phyloP scores from a whole-genome alignment of 108 stramenopile species.

The Conticribra weissflogii region DNA sequence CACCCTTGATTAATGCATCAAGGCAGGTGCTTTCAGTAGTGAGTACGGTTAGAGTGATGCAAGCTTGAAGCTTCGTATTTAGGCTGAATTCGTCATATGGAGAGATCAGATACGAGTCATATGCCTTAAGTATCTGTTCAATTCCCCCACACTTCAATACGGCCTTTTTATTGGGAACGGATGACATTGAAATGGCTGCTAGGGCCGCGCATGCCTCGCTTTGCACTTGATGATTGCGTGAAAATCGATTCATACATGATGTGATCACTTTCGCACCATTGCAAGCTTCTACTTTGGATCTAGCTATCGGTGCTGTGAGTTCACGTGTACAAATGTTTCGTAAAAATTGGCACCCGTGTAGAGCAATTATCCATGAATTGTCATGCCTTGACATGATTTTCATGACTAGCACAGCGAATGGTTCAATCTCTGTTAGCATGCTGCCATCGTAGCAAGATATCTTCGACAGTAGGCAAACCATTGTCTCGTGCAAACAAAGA shows the following conservation, averaged over 20 bases:
- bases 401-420: constrained; percentile 3
- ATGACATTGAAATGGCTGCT: constrained; percentile 4
- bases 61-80: constrained; percentile 24
- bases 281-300: constrained; percentile 2
- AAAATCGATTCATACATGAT: constrained; percentile 16
- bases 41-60: neutral
- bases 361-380: constrained; percentile 25
- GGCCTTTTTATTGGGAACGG: constrained; percentile 14
- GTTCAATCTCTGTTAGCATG: neutral
- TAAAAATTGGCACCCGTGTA: constrained; percentile 24
- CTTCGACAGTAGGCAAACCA: constrained; percentile 16
- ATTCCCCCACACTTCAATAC: constrained; percentile 23
- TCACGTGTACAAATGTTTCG: constrained; percentile 20
- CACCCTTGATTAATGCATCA: neutral
- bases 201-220: constrained; percentile 31
- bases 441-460: constrained; percentile 17
- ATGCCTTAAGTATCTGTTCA: constrained; percentile 9
- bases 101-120: neutral
- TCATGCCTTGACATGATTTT: constrained; percentile 12
- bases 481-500: neutral
- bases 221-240: constrained; percentile 10
- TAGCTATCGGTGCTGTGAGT: neutral
- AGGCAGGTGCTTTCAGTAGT: neutral
- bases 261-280: constrained; percentile 8
- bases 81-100: constrained; percentile 9